Evolutionary conservation across 176 grass and related monocot species (phyloP), one percentile per base, ranked within the genome.

Genomic region (Aegilops longissima): DNA sequence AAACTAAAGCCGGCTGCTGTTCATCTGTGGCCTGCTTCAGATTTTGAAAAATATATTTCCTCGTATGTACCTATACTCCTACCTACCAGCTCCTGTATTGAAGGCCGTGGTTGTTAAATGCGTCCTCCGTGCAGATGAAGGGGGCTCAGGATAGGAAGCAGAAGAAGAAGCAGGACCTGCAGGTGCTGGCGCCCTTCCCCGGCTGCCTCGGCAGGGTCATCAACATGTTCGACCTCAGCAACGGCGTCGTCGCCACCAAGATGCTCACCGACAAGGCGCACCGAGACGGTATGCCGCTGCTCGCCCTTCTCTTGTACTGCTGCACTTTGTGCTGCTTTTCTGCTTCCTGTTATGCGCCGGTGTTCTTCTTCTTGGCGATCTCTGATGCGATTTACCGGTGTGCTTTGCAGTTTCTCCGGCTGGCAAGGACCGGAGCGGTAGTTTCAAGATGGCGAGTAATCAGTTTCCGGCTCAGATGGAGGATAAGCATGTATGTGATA

Each of bases 241-340:
- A 85, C 11, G 82, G 84, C 16, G 82, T 95, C 29, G 92, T 85
- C 13, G 83, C 82, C 4, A 87, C 93, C 67, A 98, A 95, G 79
- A 83, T 96, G 79, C 93, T 98, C 70, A 91, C 96, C 0, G 93
- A 98, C 5, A 94, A 82, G 86, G 88, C 88, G 13, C 92, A 98
- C 64, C 87, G 86, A 90, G 96, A 96, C 54, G 84, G 96, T 98
- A 92, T 77, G 58, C 35, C 33, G 44, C 36, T 29, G 58, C 35
- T 17, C 9, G 8, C n/a, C 34, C 24, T 12, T 18, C 63, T 49
- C 24, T 13, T 2, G 25, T 0, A 23, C 10, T 3, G 17, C 3
- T 3, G 6, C 58, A 33, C 70, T 6, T 0, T 18, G 5, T 63
- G 12, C 14, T 23, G 38, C 42, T 80, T 74, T 66, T 59, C 64